These are phyloP conservation scores for Phyllosticta citriasiana DNA, from an alignment of 2,329 filamentous ascomycete species.

Conservation along the genomic window DNA sequence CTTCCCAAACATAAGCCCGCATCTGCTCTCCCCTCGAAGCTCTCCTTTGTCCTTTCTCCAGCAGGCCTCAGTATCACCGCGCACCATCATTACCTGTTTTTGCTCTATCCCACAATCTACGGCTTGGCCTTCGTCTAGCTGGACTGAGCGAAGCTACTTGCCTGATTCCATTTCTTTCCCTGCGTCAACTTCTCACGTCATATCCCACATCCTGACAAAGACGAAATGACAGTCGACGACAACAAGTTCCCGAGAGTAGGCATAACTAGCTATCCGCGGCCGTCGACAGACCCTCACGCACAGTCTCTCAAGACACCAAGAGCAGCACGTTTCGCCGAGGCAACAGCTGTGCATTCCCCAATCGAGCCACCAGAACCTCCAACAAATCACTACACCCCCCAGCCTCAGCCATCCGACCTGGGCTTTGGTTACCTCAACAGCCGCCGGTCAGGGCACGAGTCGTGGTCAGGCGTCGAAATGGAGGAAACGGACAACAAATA, in stretches of 20 bases:
- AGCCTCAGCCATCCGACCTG: slow-evolving; percentile 71
- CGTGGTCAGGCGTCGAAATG: slow-evolving; percentile 41
- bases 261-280: slow-evolving; percentile 30
- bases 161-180: slow-evolving; percentile 12
- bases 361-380: slow-evolving; percentile 52
- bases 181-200: slow-evolving; percentile 26
- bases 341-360: slow-evolving; percentile 68
- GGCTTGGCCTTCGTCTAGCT: slow-evolving; percentile 5
- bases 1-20: slow-evolving; percentile 29
- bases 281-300: slow-evolving; percentile 26
- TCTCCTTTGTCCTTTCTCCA: slow-evolving; percentile 20
- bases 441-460: slow-evolving; percentile 23
- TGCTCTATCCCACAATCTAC: slow-evolving; percentile 12
- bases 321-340: slow-evolving; percentile 71
- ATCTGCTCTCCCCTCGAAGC: slow-evolving; percentile 24
- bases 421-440: slow-evolving; percentile 84
- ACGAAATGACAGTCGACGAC: slow-evolving; percentile 36
- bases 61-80: slow-evolving; percentile 32
- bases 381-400: slow-evolving; percentile 45
- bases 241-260: slow-evolving; percentile 32
- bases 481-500: slow-evolving; percentile 39
- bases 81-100: slow-evolving; percentile 22
- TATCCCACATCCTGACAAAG: slow-evolving; percentile 19
- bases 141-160: slow-evolving; percentile 8
- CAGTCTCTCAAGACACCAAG: slow-evolving; percentile 53